Evolutionary conservation across 257 asterid species (phyloP).

Genomic region (Fraxinus excelsior): DNA sequence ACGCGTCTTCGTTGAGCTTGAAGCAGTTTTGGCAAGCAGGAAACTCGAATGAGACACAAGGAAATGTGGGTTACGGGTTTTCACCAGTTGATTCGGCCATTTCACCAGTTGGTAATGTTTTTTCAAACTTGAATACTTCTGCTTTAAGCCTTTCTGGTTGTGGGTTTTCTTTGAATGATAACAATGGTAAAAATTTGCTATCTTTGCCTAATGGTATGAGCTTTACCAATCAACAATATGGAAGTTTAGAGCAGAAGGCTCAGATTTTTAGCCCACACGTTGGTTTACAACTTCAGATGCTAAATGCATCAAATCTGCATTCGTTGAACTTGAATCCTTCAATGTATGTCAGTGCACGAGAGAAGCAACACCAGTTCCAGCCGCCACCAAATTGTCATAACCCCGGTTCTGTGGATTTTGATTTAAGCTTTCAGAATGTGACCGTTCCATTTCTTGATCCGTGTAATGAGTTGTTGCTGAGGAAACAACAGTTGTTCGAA

Average conservation of each 20-base stretch:
- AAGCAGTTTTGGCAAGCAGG: constrained; percentile 31
- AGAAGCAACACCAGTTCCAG: no score
- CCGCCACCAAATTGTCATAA: no score
- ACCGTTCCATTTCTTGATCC: constrained; percentile 14
- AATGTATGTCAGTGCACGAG: no score
- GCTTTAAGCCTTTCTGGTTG: constrained; percentile 15
- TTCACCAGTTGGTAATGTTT: constrained; percentile 10
- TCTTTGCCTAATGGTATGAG: constrained; percentile 7
- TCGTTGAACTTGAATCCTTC: no score
- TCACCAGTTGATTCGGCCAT: neutral
- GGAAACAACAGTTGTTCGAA: no score
- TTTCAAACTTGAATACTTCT: neutral
- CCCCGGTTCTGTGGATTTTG: neutral
- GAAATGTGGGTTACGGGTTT: constrained; percentile 2
- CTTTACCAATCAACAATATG: constrained; percentile 7
- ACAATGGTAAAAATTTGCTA: neutral
- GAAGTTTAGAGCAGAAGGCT: constrained; percentile 9
- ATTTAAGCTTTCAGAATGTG: neutral
- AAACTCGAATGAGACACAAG: constrained; percentile 21
- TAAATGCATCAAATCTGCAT: no score
- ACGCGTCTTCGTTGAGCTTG: constrained; percentile 32
- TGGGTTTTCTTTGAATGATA: constrained; percentile 14
- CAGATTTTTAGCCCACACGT: constrained; percentile 11
- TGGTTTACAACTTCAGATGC: neutral
- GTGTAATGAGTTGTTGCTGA: no score